Conservation (phyloP, 495 filamentous ascomycete genomes). For the Hyaloscypha bicolor region DNA sequence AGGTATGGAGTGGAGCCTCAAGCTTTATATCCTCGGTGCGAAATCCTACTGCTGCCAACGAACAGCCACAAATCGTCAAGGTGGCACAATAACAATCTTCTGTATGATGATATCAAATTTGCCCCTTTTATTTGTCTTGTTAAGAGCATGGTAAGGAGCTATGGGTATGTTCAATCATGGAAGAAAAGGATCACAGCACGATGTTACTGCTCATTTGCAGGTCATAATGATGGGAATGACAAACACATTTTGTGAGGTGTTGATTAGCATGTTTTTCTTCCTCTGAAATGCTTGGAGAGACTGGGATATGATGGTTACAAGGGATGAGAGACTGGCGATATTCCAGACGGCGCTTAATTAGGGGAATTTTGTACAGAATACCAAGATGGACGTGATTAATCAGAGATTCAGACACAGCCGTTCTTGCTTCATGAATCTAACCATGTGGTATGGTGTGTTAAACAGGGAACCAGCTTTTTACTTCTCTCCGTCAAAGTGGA, state of each 20-base stretch:
- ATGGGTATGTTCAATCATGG: neutral
- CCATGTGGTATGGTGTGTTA: too few relatives aligned
- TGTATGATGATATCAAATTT: neutral
- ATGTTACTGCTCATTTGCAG: neutral
- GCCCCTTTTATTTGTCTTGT: neutral
- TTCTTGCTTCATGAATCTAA: neutral
- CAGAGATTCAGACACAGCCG: neutral
- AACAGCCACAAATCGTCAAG: slow-evolving; percentile 25
- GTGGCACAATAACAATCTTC: slow-evolving; percentile 22
- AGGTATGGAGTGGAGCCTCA: slow-evolving; percentile 19
- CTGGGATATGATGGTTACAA: neutral
- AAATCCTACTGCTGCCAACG: slow-evolving; percentile 1
- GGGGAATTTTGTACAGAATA: neutral
- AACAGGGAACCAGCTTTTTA: too few relatives aligned
- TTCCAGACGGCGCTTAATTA: neutral
- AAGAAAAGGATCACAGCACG: neutral
- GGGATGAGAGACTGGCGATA: neutral
- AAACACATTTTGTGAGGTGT: neutral
- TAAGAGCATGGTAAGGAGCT: neutral
- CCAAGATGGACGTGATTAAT: neutral
- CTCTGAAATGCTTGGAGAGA: neutral
- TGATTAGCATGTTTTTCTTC: neutral
- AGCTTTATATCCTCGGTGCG: slow-evolving; percentile 19
- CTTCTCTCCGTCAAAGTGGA: too few relatives aligned
- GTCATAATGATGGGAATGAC: neutral